These are phyloP conservation scores for Pezicula neosporulosa DNA, from an alignment of 2,329 filamentous ascomycete species.

Conservation along the genomic window DNA sequence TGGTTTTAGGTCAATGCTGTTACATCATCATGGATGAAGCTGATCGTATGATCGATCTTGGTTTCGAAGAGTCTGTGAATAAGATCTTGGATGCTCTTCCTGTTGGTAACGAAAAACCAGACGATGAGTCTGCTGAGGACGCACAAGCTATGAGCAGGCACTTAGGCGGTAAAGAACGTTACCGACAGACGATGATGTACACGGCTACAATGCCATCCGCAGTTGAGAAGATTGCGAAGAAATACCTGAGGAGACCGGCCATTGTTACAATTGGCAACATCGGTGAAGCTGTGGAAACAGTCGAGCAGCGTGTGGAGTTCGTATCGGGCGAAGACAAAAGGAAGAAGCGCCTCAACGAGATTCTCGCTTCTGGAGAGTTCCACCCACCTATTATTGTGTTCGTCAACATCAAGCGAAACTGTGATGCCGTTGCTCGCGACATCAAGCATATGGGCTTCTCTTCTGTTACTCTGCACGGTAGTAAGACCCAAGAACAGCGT, in stretches of 20 bases:
- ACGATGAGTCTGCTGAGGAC: conserved; percentile 88
- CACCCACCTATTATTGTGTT: conserved; percentile 94
- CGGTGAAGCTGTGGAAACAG: conserved; percentile 94
- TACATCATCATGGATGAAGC: conserved; percentile 99
- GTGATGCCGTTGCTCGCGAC: conserved; percentile 89
- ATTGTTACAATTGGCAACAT: conserved; percentile 93
- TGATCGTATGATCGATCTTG: conserved; percentile 97
- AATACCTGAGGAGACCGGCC: conserved; percentile 89
- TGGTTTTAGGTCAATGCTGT: conserved; percentile 94
- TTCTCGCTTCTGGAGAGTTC: conserved; percentile 78
- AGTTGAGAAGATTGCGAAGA: conserved; percentile 94
- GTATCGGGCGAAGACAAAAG: conserved; percentile 87
- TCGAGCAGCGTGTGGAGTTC: conserved; percentile 96
- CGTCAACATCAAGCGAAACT: conserved; percentile 99
- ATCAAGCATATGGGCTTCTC: conserved; percentile 93
- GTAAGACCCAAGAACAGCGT: conserved; percentile 96
- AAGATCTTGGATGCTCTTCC: conserved; percentile 95
- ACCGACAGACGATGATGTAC: conserved; percentile 99
- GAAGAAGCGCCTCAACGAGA: conserved; percentile 93
- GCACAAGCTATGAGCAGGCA: conserved; percentile 78
- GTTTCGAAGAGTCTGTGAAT: conserved; percentile 96
- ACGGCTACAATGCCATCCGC: conserved; percentile 94
- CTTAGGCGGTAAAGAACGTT: conserved; percentile 71
- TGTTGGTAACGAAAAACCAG: conserved; percentile 90
- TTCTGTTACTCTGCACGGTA: conserved; percentile 86